These are phyloP conservation scores for Volutella citrinella DNA, from an alignment of 2,329 filamentous ascomycete species.

Conservation along the genomic window DNA sequence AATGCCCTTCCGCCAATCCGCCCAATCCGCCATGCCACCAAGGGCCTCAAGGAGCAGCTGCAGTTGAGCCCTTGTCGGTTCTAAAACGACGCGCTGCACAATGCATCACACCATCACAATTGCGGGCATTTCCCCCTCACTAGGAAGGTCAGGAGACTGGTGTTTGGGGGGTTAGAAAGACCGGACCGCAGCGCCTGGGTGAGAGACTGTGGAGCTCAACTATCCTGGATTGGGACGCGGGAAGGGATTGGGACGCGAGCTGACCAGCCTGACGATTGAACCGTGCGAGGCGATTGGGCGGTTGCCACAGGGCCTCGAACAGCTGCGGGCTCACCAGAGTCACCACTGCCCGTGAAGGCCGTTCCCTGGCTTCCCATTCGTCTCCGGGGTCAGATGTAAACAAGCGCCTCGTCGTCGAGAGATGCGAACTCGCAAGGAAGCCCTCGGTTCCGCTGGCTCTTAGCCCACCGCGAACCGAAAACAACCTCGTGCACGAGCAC, in stretches of 20 bases:
- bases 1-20: no score
- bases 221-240: conserved; percentile 22
- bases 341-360: conserved; percentile 11
- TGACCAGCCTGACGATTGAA: conserved; percentile 18
- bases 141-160: conserved; percentile 22
- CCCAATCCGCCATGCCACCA: no score
- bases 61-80: conserved; percentile 15
- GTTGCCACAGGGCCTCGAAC: conserved; percentile 15
- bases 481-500: no score
- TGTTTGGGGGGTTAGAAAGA: conserved; percentile 12
- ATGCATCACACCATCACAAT: conserved; percentile 23
- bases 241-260: conserved; percentile 16
- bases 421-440: conserved; percentile 11
- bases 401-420: conserved; percentile 4
- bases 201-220: conserved; percentile 25
- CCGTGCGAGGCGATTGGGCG: conserved; percentile 20
- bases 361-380: conserved; percentile 9
- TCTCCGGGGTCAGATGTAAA: conserved; percentile 8
- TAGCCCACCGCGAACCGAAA: no score
- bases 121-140: conserved; percentile 22
- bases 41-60: no score
- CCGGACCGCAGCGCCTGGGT: no score
- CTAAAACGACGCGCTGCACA: conserved; percentile 26
- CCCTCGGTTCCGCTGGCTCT: conserved; percentile 8
- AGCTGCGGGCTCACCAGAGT: conserved; percentile 20